Conservation (phyloP, 257 asterid genomes). For the Nicotiana otophora region DNA sequence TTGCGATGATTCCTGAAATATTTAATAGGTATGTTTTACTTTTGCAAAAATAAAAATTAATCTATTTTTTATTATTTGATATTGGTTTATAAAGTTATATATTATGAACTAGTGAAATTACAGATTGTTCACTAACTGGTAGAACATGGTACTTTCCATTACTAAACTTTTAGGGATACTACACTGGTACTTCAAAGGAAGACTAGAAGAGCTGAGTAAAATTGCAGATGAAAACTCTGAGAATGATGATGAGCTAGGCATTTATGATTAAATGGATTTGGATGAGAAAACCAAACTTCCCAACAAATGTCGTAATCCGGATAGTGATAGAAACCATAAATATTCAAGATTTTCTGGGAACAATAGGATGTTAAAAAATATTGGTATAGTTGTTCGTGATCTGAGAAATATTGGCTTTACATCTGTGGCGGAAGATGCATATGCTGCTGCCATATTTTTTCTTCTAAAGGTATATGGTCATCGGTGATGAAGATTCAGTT, state of each 20-base stretch:
- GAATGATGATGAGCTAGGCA: constrained; percentile 33
- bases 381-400: constrained; percentile 80
- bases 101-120: too few relatives aligned
- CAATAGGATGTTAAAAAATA: constrained; percentile 60
- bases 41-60: too few relatives aligned
- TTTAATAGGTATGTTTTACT: too few relatives aligned
- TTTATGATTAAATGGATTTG: constrained; percentile 56
- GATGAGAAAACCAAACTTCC: constrained; percentile 35
- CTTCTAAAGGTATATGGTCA: constrained; percentile 24
- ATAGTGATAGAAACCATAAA: constrained; percentile 41
- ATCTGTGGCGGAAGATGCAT: constrained; percentile 97
- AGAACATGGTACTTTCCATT: constrained; percentile 6
- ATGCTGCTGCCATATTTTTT: constrained; percentile 84
- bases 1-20: too few relatives aligned
- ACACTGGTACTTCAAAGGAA: constrained; percentile 83
- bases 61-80: too few relatives aligned
- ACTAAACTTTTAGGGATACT: constrained; percentile 53
- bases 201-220: constrained; percentile 72
- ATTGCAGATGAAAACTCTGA: constrained; percentile 51
- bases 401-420: constrained; percentile 84
- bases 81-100: too few relatives aligned
- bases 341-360: constrained; percentile 40
- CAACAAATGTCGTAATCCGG: constrained; percentile 38
- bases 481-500: not conserved
- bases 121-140: too few relatives aligned